Conservation (phyloP, 2,329 filamentous ascomycete genomes). For the Ceratocystis lukuohia region DNA sequence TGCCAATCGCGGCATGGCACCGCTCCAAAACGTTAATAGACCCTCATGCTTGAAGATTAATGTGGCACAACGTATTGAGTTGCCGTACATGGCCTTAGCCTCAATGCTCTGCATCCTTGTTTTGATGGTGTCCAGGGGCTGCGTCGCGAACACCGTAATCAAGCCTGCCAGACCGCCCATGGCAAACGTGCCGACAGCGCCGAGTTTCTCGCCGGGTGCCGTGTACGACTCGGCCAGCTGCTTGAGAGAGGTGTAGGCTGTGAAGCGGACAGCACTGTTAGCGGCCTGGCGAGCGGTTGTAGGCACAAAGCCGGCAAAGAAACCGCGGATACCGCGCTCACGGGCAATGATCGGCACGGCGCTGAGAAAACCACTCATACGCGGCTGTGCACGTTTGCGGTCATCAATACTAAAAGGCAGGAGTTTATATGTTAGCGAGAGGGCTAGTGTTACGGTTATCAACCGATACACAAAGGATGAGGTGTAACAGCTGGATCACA, state of each 20-base stretch:
- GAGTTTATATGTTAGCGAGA: background rate
- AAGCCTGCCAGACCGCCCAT: conserved; percentile 80
- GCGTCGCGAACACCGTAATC: conserved; percentile 72
- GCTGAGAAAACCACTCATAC: conserved; percentile 84
- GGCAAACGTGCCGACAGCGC: conserved; percentile 73
- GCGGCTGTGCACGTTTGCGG: conserved; percentile 69
- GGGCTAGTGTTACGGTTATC: background rate
- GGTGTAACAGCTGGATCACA: background rate
- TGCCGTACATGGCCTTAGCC: conserved; percentile 66
- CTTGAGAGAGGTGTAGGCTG: conserved; percentile 77
- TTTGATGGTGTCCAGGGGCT: conserved; percentile 83
- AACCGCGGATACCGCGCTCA: conserved; percentile 77
- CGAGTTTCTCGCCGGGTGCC: conserved; percentile 87
- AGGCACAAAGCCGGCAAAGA: conserved; percentile 93
- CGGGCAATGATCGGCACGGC: conserved; percentile 75
- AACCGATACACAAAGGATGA: background rate
- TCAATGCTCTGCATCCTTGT: conserved; percentile 96
- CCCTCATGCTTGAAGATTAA: conserved; percentile 84
- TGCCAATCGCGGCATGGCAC: conserved; percentile 72
- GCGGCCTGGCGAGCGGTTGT: conserved; percentile 90
- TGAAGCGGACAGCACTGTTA: conserved; percentile 85
- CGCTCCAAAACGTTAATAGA: conserved; percentile 82
- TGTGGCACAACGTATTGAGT: conserved; percentile 69
- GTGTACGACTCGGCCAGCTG: conserved; percentile 87
- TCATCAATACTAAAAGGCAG: conserved; percentile 65